A percentile compares a stretch with the other conserved stretches of the same genome.
Evolutionary conservation across 768 basidiomycete species (phyloP).

Genomic region (Trichaptum fuscoviolaceum): DNA sequence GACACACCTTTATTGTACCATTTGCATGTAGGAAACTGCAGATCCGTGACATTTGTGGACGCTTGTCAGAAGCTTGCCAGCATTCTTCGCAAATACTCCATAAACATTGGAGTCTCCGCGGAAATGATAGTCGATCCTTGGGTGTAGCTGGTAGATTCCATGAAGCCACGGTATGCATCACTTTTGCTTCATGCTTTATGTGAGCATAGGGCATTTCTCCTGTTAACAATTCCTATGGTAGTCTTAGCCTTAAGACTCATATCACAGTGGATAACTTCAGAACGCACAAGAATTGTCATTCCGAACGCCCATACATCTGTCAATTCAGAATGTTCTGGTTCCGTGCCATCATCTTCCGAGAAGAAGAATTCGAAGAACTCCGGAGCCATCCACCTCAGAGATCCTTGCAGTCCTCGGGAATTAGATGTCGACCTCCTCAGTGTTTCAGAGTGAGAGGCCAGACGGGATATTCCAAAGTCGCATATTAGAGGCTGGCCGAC

Average conservation of each 20-base stretch:
- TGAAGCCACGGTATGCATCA: no score
- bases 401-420: background rate
- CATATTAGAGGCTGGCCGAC: background rate
- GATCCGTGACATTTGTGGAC: no score
- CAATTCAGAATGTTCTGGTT: background rate
- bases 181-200: no score
- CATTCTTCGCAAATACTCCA: no score
- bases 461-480: background rate
- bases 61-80: no score
- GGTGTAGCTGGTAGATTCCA: background rate
- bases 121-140: background rate
- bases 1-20: no score
- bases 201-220: background rate
- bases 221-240: background rate
- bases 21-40: no score
- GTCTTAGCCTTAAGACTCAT: no score
- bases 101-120: no score
- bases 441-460: background rate
- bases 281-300: background rate
- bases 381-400: background rate
- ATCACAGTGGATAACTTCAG: background rate
- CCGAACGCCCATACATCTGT: background rate
- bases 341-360: background rate
- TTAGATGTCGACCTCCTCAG: background rate
- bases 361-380: background rate